Conservation (phyloP, 768 basidiomycete genomes). For the Psilocybe cubensis region DNA sequence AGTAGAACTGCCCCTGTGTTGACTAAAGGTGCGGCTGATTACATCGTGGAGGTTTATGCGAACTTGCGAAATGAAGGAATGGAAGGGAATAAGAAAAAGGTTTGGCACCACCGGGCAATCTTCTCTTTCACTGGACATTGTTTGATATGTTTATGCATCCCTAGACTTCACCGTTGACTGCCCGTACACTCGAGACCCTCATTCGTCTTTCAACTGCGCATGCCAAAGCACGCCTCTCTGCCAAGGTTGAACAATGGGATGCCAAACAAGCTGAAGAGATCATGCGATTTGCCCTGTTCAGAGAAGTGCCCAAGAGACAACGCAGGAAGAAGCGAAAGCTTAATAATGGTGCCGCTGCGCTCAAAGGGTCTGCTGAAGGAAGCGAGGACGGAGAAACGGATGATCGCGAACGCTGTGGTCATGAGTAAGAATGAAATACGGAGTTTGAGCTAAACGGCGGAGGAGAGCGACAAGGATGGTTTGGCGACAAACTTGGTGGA, state of each 20-base stretch:
- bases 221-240: constrained; percentile 90
- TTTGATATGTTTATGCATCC: constrained; percentile 15
- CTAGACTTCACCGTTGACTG: constrained; percentile 96
- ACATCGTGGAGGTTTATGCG: constrained; percentile 92
- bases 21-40: constrained; percentile 92
- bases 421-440: no score
- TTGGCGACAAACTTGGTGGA: no score
- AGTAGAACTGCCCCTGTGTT: constrained; percentile 82
- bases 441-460: no score
- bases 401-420: no score
- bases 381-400: constrained; percentile 45
- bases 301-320: constrained; percentile 88
- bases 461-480: no score
- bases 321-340: constrained; percentile 87
- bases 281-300: constrained; percentile 96
- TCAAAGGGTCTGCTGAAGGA: constrained; percentile 47
- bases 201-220: constrained; percentile 98
- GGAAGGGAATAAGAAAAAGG: constrained; percentile 89
- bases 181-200: constrained; percentile 97
- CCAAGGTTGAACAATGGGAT: constrained; percentile 83
- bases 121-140: not conserved
- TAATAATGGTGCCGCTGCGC: constrained; percentile 64
- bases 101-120: constrained; percentile 28
- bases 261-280: constrained; percentile 92
- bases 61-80: constrained; percentile 90